Conservation (phyloP, 2,329 filamentous ascomycete species). For the Diplodia intermedia region DNA sequence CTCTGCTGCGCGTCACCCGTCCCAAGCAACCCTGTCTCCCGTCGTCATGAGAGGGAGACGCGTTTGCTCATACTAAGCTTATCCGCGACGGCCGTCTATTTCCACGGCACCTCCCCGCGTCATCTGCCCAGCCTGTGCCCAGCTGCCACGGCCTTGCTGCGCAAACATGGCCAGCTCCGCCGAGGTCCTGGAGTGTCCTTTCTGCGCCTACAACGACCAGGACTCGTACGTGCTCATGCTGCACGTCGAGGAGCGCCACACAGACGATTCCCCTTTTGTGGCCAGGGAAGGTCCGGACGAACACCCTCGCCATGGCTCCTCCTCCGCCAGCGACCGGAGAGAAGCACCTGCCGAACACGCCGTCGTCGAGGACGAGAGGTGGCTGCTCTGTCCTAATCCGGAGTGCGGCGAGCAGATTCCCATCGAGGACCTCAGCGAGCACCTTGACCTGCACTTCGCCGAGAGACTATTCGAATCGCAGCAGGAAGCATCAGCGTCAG, state of each 20-base stretch:
- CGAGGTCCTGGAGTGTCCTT: constrained; percentile 23
- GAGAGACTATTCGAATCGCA: constrained; percentile 44
- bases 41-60: neutral
- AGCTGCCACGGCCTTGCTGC: neutral
- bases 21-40: neutral
- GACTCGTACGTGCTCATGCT: constrained; percentile 44
- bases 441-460: constrained; percentile 54
- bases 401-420: constrained; percentile 54
- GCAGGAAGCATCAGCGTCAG: constrained; percentile 11
- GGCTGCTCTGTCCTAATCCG: constrained; percentile 50
- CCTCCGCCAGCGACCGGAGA: neutral
- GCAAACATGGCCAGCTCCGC: constrained; percentile 21
- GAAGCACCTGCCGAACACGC: constrained; percentile 2
- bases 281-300: constrained; percentile 38
- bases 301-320: constrained; percentile 34
- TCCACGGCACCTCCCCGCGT: neutral
- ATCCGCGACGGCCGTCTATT: neutral
- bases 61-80: constrained; percentile 11
- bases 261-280: constrained; percentile 47
- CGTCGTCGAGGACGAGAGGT: constrained; percentile 32
- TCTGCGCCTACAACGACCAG: constrained; percentile 16
- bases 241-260: constrained; percentile 52
- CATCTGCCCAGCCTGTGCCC: neutral
- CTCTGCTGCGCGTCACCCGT: neutral
- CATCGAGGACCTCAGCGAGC: constrained; percentile 53